These are phyloP conservation scores for Vicia faba DNA, from an alignment of 306 rosid genomes.

Conservation along the genomic window DNA sequence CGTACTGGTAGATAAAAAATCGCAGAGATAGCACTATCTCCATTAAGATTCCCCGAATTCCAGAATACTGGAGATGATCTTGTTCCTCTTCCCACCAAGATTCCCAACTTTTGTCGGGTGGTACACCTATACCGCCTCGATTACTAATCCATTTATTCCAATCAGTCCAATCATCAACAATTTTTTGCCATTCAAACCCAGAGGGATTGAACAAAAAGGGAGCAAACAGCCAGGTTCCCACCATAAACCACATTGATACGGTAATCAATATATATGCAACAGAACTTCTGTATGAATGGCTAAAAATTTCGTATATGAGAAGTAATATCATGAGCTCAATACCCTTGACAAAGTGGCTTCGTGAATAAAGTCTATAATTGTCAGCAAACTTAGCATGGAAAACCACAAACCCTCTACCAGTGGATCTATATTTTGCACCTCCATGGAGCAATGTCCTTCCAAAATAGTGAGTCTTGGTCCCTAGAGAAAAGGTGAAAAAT, in stretches of 20 bases:
- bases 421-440: constrained; percentile 56
- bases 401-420: constrained; percentile 60
- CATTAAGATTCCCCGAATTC: constrained; percentile 44
- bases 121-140: constrained; percentile 57
- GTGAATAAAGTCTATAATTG: constrained; percentile 56
- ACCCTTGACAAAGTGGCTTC: constrained; percentile 61
- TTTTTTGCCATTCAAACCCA: constrained; percentile 62
- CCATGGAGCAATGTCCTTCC: constrained; percentile 61
- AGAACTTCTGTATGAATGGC: constrained; percentile 44
- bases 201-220: constrained; percentile 58
- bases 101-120: constrained; percentile 58
- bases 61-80: constrained; percentile 55
- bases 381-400: constrained; percentile 60
- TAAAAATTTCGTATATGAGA: constrained; percentile 48
- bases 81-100: constrained; percentile 66
- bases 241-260: constrained; percentile 60
- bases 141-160: constrained; percentile 63
- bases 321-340: constrained; percentile 56
- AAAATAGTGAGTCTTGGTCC: constrained; percentile 58
- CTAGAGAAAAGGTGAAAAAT: constrained; percentile 56
- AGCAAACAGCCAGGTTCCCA: constrained; percentile 60
- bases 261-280: constrained; percentile 52
- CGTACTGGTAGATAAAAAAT: constrained; percentile 55
- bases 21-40: constrained; percentile 53
- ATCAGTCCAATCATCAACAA: constrained; percentile 62